These are phyloP conservation scores for Yamadazyma paraphyllophila DNA, from an alignment of 805 yeast genomes.

Conservation along the genomic window DNA sequence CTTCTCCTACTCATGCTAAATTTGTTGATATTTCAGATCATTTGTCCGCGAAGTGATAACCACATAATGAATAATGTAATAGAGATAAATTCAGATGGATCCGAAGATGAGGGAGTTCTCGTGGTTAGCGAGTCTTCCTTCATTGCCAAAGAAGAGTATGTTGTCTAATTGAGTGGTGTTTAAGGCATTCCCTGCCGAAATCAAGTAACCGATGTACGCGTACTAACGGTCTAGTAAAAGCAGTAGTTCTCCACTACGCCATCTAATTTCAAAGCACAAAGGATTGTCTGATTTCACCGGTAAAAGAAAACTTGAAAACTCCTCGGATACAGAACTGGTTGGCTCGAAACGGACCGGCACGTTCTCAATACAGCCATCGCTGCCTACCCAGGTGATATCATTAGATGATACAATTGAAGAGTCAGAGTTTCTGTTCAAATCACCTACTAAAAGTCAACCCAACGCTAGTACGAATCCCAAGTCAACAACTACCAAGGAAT, in stretches of 20 bases:
- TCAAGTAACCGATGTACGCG: not conserved
- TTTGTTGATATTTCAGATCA: slow-evolving; percentile 4
- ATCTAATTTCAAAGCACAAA: slow-evolving; percentile 1
- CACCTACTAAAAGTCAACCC: not conserved
- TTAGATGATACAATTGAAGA: slow-evolving; percentile 6
- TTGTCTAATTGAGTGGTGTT: not conserved
- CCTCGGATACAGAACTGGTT: not conserved
- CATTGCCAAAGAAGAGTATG: not conserved
- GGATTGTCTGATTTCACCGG: not conserved
- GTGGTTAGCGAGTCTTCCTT: not conserved
- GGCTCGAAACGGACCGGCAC: not conserved
- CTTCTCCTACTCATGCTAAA: slow-evolving; percentile 9
- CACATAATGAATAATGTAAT: slow-evolving; percentile 1
- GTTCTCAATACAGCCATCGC: not conserved
- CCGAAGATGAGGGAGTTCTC: not conserved
- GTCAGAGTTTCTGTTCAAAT: slow-evolving; percentile 4
- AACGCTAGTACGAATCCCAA: not conserved
- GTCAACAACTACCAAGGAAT: not conserved
- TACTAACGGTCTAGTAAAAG: slow-evolving; percentile 3
- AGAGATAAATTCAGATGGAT: slow-evolving; percentile 1
- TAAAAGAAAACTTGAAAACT: no score
- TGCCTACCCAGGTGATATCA: slow-evolving; percentile 1
- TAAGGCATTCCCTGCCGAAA: no score
- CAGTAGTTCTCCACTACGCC: slow-evolving; percentile 1
- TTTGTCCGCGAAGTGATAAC: not conserved